These are phyloP conservation scores for Guillardia theta DNA, from an alignment of 78 protist species.

Conservation along the genomic window DNA sequence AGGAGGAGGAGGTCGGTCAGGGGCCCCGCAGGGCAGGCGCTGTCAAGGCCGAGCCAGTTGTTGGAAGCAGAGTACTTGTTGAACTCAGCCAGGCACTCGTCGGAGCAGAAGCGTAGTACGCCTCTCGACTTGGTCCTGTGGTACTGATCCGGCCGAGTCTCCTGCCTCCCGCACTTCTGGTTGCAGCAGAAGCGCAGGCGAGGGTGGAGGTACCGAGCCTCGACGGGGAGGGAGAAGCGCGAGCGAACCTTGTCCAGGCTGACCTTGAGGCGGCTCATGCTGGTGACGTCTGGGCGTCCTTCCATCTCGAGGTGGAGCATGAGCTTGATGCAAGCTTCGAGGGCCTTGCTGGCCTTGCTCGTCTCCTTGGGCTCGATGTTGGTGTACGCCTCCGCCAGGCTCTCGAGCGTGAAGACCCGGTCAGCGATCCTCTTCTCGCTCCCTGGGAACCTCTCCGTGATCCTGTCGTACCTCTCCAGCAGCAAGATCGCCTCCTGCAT, in stretches of 20 bases:
- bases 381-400: not conserved
- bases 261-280: not conserved
- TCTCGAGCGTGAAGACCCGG: not conserved
- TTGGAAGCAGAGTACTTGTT: not conserved
- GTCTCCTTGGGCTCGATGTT: not conserved
- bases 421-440: not conserved
- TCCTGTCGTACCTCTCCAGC: not conserved
- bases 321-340: not conserved
- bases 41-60: not conserved
- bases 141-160: constrained; percentile 19
- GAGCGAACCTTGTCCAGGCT: not conserved
- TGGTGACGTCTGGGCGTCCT: not conserved
- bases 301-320: not conserved
- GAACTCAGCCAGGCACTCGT: not conserved
- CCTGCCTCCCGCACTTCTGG: not conserved
- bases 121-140: not conserved
- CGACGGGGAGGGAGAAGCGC: not conserved
- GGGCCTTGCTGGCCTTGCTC: not conserved
- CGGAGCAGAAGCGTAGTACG: not conserved
- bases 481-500: not conserved
- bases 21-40: not conserved
- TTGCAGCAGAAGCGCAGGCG: not conserved
- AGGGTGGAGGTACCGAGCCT: not conserved
- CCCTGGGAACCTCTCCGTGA: not conserved
- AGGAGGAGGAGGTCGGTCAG: not conserved